These are phyloP conservation scores for Verticillium nonalfalfae DNA, from an alignment of 2,329 filamentous ascomycete genomes.

Conservation along the genomic window DNA sequence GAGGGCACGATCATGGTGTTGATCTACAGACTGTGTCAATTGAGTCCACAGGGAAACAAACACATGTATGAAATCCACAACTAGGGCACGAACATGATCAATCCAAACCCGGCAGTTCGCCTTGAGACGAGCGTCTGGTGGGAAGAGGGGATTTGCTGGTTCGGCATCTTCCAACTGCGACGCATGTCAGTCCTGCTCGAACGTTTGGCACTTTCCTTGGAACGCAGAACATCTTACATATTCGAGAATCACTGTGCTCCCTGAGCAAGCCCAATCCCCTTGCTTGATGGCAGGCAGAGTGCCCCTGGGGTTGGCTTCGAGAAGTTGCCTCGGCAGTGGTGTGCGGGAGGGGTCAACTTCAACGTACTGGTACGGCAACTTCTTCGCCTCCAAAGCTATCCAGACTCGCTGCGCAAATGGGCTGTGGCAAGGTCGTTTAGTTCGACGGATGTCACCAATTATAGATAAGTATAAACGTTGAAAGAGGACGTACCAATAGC, in stretches of 20 bases:
- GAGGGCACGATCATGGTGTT: constrained; percentile 69
- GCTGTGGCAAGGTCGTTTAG: constrained; percentile 28
- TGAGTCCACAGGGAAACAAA: background rate
- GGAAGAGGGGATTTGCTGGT: constrained; percentile 54
- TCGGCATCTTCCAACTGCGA: constrained; percentile 66
- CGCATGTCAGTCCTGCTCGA: background rate
- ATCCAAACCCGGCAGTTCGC: constrained; percentile 76
- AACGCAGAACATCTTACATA: constrained; percentile 49
- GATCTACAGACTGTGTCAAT: constrained; percentile 41
- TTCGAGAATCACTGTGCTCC: constrained; percentile 78
- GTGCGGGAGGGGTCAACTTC: constrained; percentile 78
- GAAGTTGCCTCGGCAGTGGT: constrained; percentile 45
- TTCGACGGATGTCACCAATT: background rate
- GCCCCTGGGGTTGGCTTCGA: constrained; percentile 71
- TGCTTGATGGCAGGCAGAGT: constrained; percentile 72
- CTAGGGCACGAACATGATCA: constrained; percentile 56
- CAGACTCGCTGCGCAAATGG: constrained; percentile 84
- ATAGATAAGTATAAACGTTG: too few relatives aligned
- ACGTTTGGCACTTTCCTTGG: background rate
- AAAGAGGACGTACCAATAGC: constrained; percentile 61
- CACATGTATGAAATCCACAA: background rate
- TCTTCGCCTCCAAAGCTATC: constrained; percentile 80
- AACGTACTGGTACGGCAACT: constrained; percentile 75
- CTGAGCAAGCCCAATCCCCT: constrained; percentile 75
- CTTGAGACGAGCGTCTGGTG: constrained; percentile 56